Conservation (phyloP, 176 grass and related monocot genomes). For the Stipa capillata region DNA sequence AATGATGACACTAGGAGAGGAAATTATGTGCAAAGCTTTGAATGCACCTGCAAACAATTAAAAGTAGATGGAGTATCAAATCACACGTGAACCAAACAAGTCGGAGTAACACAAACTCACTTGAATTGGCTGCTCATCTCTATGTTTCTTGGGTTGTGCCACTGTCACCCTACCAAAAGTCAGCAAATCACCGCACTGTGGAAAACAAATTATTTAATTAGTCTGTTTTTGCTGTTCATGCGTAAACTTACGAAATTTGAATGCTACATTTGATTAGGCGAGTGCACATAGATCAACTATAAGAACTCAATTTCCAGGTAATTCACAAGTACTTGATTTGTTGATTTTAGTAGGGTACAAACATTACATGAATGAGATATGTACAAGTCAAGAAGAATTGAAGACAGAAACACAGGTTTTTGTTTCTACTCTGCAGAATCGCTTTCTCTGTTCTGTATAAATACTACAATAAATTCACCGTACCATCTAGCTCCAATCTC, state of each 20-base stretch:
- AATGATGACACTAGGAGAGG: neutral
- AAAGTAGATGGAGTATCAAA: neutral
- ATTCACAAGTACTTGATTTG: neutral
- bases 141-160: neutral
- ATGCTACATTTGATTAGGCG: neutral
- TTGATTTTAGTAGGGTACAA: slow-evolving; percentile 7
- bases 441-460: neutral
- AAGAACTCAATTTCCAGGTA: neutral
- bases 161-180: neutral
- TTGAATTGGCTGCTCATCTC: neutral
- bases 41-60: neutral
- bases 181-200: neutral
- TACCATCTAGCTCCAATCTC: slow-evolving; percentile 40
- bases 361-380: neutral
- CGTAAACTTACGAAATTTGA: neutral
- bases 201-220: neutral
- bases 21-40: too few species aligned
- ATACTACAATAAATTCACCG: neutral
- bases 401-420: neutral
- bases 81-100: neutral
- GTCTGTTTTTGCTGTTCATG: neutral
- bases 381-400: slow-evolving; percentile 12
- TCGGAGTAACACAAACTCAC: neutral
- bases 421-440: slow-evolving; percentile 11
- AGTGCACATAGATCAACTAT: neutral